phyloP scores from a whole-genome alignment of 768 basidiomycete genomes.

The Termitomyces sp. region DNA sequence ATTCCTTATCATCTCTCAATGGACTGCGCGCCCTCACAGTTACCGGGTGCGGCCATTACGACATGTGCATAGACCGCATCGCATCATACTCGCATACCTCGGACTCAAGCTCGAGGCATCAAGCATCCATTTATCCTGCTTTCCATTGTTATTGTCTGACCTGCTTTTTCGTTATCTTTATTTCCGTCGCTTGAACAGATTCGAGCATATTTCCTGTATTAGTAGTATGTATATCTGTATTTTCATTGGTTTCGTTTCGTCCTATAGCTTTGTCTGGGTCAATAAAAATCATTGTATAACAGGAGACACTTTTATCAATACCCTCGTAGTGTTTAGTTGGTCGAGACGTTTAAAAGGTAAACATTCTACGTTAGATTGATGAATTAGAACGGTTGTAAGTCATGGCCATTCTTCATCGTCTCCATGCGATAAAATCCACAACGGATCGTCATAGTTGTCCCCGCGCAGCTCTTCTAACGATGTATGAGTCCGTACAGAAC shows the following conservation, averaged over 20 bases:
- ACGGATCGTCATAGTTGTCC: conserved; percentile 24
- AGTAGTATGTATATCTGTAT: not conserved
- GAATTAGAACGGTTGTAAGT: not conserved
- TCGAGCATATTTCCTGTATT: conserved; percentile 1
- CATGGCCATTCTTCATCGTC: not conserved
- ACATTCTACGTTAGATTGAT: not conserved
- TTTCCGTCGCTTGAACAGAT: not conserved
- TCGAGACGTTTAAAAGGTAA: not conserved
- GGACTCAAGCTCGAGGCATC: not conserved
- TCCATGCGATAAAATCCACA: conserved; percentile 23
- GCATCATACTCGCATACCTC: not conserved
- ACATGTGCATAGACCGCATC: not conserved
- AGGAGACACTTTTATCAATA: not conserved
- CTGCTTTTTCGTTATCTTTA: not conserved
- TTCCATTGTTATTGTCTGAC: not conserved
- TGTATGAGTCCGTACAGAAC: conserved; percentile 6
- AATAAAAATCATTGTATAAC: not conserved
- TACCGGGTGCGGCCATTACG: not conserved
- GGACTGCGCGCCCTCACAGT: not conserved
- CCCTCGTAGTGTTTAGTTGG: not conserved
- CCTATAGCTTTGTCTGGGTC: not conserved
- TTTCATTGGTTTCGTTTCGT: not conserved
- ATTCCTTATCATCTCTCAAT: not conserved
- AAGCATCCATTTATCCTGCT: not conserved
- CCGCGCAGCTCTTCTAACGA: conserved; percentile 13